Evolutionary conservation across 306 rosid species (phyloP).

Genomic region (Fagus crenata): DNA sequence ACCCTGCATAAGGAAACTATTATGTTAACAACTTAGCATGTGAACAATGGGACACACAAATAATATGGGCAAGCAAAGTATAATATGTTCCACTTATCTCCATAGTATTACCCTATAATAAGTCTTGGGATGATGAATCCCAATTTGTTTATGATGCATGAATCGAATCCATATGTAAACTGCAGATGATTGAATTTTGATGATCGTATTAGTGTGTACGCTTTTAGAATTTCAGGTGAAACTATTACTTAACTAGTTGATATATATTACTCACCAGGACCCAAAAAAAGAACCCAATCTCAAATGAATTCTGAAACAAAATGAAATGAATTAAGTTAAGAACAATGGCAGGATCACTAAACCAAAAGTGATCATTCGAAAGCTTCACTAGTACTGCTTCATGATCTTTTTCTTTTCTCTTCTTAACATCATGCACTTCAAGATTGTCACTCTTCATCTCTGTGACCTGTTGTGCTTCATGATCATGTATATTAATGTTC

Average conservation of each 20-base stretch:
- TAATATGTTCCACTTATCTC: not conserved
- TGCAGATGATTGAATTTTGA: constrained; percentile 33
- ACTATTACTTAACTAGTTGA: not conserved
- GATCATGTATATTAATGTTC: constrained; percentile 3
- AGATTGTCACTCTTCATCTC: not conserved
- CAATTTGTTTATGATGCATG: constrained; percentile 84
- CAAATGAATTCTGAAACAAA: constrained; percentile 87
- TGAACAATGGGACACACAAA: constrained; percentile 16
- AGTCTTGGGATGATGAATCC: constrained; percentile 68
- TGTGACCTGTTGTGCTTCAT: constrained; percentile 4
- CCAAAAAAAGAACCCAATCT: constrained; percentile 96
- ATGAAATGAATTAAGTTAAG: constrained; percentile 82
- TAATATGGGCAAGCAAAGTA: not conserved
- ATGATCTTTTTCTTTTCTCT: not conserved
- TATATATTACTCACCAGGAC: constrained; percentile 56
- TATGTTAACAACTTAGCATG: constrained; percentile 3
- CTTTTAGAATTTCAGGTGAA: not conserved
- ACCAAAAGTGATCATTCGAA: constrained; percentile 81
- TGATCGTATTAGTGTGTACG: not conserved
- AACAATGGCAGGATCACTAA: constrained; percentile 53
- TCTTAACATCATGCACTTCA: no score
- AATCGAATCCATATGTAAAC: constrained; percentile 72
- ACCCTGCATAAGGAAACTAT: constrained; percentile 43
- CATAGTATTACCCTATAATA: constrained; percentile 64
- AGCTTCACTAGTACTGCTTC: constrained; percentile 50